Evolutionary conservation across 257 asterid genomes (phyloP).

Genomic region (Solanum etuberosum): DNA sequence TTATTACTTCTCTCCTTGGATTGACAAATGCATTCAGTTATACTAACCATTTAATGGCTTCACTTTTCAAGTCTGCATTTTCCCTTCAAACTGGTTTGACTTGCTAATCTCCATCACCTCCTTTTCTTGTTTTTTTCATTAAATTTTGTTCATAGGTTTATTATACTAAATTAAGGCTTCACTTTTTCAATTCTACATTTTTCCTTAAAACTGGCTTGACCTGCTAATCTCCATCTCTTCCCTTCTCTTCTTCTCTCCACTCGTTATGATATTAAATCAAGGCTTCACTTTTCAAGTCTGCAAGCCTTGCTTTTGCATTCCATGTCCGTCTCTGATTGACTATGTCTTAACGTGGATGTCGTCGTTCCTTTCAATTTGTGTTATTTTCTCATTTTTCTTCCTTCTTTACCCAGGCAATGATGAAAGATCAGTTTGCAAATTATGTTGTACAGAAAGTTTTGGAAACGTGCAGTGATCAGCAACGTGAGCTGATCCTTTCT

Average conservation of each 20-base stretch:
- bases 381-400: not conserved
- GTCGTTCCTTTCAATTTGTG: not conserved
- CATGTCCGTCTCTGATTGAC: not conserved
- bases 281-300: not conserved
- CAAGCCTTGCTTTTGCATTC: not conserved
- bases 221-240: no score
- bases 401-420: slow-evolving; percentile 18
- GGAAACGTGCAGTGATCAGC: slow-evolving; percentile 38
- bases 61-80: not conserved
- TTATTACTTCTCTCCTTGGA: not conserved
- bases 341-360: not conserved
- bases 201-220: not conserved
- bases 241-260: not conserved
- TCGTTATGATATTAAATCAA: not conserved
- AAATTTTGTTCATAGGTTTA: not conserved
- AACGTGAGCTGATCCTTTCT: slow-evolving; percentile 32
- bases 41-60: not conserved
- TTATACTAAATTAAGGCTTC: not conserved
- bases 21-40: not conserved
- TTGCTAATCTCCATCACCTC: not conserved
- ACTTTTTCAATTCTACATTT: not conserved
- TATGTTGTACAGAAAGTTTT: slow-evolving; percentile 40
- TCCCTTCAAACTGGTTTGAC: not conserved
- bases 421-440: slow-evolving; percentile 44
- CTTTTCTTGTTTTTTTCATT: not conserved